A percentile compares a stretch with the other conserved stretches of the same genome.
phyloP scores from a whole-genome alignment of 345 rosid species.

The Anastatica hierochuntica region DNA sequence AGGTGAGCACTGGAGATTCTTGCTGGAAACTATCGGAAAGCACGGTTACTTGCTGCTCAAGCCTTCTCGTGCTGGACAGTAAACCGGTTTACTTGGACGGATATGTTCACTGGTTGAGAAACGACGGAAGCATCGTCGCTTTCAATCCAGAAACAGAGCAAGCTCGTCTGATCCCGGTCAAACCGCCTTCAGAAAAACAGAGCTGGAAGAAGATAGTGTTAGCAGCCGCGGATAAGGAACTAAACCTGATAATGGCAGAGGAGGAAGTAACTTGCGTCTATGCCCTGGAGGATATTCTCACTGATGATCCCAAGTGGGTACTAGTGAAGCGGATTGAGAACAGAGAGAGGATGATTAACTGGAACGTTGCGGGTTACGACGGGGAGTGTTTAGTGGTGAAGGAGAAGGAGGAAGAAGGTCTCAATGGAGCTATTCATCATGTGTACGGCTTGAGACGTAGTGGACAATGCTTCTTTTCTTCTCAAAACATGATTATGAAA shows the following conservation, averaged over 20 bases:
- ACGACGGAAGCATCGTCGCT: neutral
- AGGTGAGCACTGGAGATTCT: neutral
- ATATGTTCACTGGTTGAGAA: constrained; percentile 13
- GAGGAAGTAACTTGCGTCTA: neutral
- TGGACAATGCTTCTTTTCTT: no score
- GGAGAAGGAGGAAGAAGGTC: neutral
- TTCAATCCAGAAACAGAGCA: neutral
- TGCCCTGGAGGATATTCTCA: neutral
- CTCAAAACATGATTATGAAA: no score
- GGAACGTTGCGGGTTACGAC: neutral
- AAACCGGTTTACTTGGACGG: constrained; percentile 1
- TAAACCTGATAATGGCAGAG: neutral
- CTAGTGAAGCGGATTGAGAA: neutral
- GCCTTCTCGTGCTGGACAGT: neutral
- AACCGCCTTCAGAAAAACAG: neutral
- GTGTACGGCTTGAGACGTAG: neutral
- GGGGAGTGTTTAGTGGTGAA: neutral
- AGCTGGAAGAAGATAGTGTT: neutral
- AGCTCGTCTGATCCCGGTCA: neutral
- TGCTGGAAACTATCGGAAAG: constrained; percentile 2
- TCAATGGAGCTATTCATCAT: neutral
- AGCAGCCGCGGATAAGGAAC: neutral
- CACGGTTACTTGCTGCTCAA: neutral
- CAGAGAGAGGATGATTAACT: neutral
- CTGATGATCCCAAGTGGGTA: constrained; percentile 1